phyloP scores from a whole-genome alignment of 129 eudicot genomes.

The Artemisia argyi region DNA sequence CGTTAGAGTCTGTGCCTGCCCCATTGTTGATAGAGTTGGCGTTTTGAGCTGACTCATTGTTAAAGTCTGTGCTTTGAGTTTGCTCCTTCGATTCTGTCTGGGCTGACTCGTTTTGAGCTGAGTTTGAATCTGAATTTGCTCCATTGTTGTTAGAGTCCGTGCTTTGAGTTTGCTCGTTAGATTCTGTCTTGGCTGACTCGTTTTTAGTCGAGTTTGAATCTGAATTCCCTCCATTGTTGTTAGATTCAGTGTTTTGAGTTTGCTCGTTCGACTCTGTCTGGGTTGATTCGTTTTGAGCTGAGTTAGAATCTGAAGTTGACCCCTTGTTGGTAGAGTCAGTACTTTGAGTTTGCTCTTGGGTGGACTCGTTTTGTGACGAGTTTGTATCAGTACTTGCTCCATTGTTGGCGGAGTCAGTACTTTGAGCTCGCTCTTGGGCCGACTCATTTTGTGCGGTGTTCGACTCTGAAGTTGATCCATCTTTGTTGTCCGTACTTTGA shows the following conservation, averaged over 20 bases:
- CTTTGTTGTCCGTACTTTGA: slow-evolving; percentile 19
- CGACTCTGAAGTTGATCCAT: slow-evolving; percentile 20
- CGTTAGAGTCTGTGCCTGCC: slow-evolving; percentile 26
- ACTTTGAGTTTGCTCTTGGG: slow-evolving; percentile 34
- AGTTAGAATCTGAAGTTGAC: slow-evolving; percentile 29
- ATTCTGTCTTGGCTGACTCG: slow-evolving; percentile 27
- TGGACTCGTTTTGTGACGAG: slow-evolving; percentile 33
- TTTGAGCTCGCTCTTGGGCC: slow-evolving; percentile 16
- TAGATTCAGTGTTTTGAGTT: slow-evolving; percentile 17
- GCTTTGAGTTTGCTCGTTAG: slow-evolving; percentile 28
- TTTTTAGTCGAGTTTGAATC: slow-evolving; percentile 27
- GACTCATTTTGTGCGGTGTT: slow-evolving; percentile 35
- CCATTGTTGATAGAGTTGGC: slow-evolving; percentile 19
- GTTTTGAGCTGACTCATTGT: slow-evolving; percentile 27
- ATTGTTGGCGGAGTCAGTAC: slow-evolving; percentile 30
- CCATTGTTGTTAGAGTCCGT: slow-evolving; percentile 16
- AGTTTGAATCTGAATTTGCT: slow-evolving; percentile 8
- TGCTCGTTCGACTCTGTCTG: slow-evolving; percentile 33
- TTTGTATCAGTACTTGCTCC: slow-evolving; percentile 23
- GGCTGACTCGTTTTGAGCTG: slow-evolving; percentile 29
- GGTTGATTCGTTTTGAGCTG: slow-evolving; percentile 28
- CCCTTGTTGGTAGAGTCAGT: slow-evolving; percentile 19
- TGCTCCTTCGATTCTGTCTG: slow-evolving; percentile 28
- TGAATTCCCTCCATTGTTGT: slow-evolving; percentile 3
- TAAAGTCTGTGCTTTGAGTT: slow-evolving; percentile 22